Evolutionary conservation across 1,284 basidiomycete genomes (phyloP).

Genomic region (Apiotrichum montevideense): DNA sequence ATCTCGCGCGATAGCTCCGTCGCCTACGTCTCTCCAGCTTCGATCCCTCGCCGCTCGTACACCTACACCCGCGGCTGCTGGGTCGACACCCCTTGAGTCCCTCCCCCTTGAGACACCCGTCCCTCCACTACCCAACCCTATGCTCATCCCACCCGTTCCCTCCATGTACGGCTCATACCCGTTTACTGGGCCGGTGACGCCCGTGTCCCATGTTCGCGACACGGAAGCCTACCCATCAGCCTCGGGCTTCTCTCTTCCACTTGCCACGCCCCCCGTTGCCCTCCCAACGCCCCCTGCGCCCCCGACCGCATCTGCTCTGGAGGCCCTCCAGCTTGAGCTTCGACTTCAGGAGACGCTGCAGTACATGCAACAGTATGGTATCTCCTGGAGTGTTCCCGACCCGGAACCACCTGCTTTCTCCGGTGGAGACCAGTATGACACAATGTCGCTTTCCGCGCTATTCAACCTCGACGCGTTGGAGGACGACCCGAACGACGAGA

Average conservation of each 20-base stretch:
- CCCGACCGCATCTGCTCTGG: neutral
- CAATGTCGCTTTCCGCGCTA: conserved; percentile 13
- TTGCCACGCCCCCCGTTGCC: neutral
- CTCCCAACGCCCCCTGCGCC: neutral
- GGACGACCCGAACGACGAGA: conserved; percentile 14
- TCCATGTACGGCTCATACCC: too few relatives aligned
- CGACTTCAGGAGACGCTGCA: neutral
- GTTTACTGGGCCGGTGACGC: neutral
- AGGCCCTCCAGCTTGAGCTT: neutral
- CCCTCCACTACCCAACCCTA: too few relatives aligned
- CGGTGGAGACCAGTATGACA: conserved; percentile 12
- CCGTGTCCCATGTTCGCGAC: neutral
- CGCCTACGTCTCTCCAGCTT: too few relatives aligned
- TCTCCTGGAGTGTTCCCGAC: neutral
- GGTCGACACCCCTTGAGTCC: too few relatives aligned
- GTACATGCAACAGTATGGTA: neutral
- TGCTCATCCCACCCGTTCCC: too few relatives aligned
- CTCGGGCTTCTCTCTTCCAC: neutral
- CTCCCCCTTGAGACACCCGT: too few relatives aligned
- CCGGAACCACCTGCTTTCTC: neutral
- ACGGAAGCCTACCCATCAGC: neutral
- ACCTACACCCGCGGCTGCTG: too few relatives aligned
- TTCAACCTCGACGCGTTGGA: conserved; percentile 13
- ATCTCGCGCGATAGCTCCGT: too few relatives aligned
- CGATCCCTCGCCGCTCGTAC: too few relatives aligned